phyloP scores from a whole-genome alignment of 2,329 filamentous ascomycete species.

The Pseudogymnoascus sp. region DNA sequence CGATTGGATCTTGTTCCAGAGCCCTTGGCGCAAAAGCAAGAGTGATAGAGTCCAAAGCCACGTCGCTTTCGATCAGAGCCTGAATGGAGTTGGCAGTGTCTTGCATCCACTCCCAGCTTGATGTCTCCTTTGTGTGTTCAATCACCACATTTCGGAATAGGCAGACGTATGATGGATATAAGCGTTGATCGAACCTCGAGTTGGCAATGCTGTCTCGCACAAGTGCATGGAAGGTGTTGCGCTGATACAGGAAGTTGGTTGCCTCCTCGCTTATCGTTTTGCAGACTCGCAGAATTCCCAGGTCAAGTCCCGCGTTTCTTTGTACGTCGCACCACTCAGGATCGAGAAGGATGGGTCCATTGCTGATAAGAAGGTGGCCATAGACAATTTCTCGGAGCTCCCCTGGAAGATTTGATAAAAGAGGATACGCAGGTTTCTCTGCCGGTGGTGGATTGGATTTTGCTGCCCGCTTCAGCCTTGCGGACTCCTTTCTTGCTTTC shows the following conservation, averaged over 20 bases:
- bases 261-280: constrained; percentile 21
- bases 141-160: constrained; percentile 20
- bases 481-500: background rate
- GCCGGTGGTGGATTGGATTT: background rate
- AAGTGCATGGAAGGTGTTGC: constrained; percentile 21
- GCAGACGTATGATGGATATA: constrained; percentile 12
- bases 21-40: constrained; percentile 17
- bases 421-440: background rate
- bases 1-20: constrained; percentile 12
- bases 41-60: constrained; percentile 19
- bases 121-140: constrained; percentile 17
- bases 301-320: constrained; percentile 9
- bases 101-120: constrained; percentile 16
- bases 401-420: constrained; percentile 12
- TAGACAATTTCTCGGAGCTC: constrained; percentile 24
- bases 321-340: constrained; percentile 19
- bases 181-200: background rate
- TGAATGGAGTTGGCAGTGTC: constrained; percentile 15
- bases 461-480: background rate
- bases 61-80: constrained; percentile 14
- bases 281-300: constrained; percentile 18
- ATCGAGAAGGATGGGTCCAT: constrained; percentile 20
- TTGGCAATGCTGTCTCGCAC: constrained; percentile 13
- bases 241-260: constrained; percentile 20
- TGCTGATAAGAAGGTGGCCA: constrained; percentile 16